Base-by-base conservation (phyloP, 768 basidiomycete genomes). In the Panaeolus cyanescens region DNA sequence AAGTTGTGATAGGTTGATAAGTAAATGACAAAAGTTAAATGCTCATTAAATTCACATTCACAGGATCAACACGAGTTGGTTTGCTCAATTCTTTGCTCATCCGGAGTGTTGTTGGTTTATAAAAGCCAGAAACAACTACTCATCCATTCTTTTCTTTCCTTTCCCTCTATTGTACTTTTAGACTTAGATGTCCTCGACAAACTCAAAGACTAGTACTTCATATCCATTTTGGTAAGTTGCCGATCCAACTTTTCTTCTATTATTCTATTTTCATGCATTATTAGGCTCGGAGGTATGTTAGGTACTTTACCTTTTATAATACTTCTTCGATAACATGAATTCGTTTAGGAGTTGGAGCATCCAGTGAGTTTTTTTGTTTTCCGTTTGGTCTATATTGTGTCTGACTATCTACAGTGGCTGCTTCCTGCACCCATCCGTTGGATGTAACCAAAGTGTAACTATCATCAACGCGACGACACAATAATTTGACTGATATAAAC, bases 371-470 rank as follows among this genome's bases (percentile, higher is more conserved):
- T 5, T n/a, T 20, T 56, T 20, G n/a, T 59, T 56, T 28, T 50
- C 59, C 9, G 17, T 25, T 34, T 9, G 37, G 30, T 36, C 31
- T 22, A 33, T 55, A 22, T 36, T 31, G n/a, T 19, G 30, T 56
- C 37, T 36, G 42, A 61, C 32, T 45, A 59, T 34, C 19, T 53
- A 60, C 62, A 91, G 91, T 93, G 85, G 92, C 92, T 37, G 89
- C 92, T 30, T 85, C 82, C 58, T 88, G 84, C 69, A 94, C 92
- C 0, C 92, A 94, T 77, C 92, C 92, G 36, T 73, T 94, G 59
- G 92, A 94, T 74, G 78, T 94, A 57, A 90, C 91, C 32, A 96
- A 94, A 87, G 90, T 93, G 88, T 91, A 50, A 50, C 3, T 50
- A 28, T 28, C 25, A 4, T 50, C 15, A 3, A 61, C 62, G 86